phyloP scores from a whole-genome alignment of 2,329 filamentous ascomycete genomes.

The Epichloe uncinata region DNA sequence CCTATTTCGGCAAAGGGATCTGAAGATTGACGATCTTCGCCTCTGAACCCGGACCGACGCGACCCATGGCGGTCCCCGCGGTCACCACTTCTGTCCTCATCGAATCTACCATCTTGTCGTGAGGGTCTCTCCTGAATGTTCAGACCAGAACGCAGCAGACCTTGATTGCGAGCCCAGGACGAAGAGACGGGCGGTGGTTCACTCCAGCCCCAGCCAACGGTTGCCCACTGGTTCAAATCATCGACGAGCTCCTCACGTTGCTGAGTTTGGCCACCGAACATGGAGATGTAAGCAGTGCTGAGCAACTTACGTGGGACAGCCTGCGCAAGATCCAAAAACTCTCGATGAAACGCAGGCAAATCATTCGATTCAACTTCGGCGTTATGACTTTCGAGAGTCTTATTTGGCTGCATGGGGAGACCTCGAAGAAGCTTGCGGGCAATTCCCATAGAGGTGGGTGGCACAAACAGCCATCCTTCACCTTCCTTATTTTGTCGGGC shows the following conservation, averaged over 20 bases:
- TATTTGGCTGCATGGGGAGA: slow-evolving; percentile 46
- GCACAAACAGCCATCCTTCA: slow-evolving; percentile 54
- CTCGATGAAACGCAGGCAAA: slow-evolving; percentile 31
- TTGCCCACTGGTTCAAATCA: slow-evolving; percentile 40
- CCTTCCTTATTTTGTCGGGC: slow-evolving; percentile 62
- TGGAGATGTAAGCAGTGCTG: slow-evolving; percentile 37
- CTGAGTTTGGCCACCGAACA: slow-evolving; percentile 37
- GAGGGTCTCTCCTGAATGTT: slow-evolving; percentile 16
- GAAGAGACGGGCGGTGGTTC: slow-evolving; percentile 28
- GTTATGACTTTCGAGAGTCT: slow-evolving; percentile 34
- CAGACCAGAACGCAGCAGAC: slow-evolving; percentile 20
- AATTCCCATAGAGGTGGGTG: slow-evolving; percentile 35
- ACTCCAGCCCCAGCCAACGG: slow-evolving; percentile 36
- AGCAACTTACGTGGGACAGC: slow-evolving; percentile 22
- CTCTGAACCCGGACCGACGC: slow-evolving; percentile 5
- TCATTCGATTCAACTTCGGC: slow-evolving; percentile 37
- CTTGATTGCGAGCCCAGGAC: slow-evolving; percentile 18
- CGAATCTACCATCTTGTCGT: slow-evolving; percentile 5
- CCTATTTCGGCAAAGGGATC: slow-evolving; percentile 18
- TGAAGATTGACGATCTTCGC: slow-evolving; percentile 8
- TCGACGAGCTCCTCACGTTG: slow-evolving; percentile 28
- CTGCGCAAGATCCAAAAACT: slow-evolving; percentile 29
- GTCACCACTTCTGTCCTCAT: slow-evolving; percentile 8
- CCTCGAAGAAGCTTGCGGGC: slow-evolving; percentile 39
- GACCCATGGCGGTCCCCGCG: slow-evolving; percentile 6